phyloP scores from a whole-genome alignment of 83 land plant genomes.

The Thuja plicata region DNA sequence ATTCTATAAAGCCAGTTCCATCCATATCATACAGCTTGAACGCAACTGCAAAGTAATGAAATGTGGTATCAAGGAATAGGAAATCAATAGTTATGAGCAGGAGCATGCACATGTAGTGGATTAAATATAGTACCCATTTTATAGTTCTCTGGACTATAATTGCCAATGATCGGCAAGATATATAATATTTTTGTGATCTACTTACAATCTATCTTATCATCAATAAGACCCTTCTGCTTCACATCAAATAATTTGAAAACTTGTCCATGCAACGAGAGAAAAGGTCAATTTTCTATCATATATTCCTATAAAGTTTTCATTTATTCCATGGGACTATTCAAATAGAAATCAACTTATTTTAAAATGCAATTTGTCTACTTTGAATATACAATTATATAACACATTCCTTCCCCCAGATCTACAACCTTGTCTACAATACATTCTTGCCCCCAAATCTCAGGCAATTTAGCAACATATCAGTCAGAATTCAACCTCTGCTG shows the following conservation, averaged over 20 bases:
- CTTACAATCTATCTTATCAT: slow-evolving; percentile 89
- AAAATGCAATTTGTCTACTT: slow-evolving; percentile 1
- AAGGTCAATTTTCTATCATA: neutral
- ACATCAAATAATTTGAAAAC: slow-evolving; percentile 92
- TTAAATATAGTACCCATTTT: too few species aligned
- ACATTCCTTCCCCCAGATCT: too few species aligned
- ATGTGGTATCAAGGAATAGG: neutral
- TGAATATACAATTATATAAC: neutral
- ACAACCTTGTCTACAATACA: too few species aligned
- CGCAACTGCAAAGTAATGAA: slow-evolving; percentile 57
- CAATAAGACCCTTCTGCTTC: slow-evolving; percentile 78
- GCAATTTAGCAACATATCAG: too few species aligned
- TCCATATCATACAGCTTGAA: slow-evolving; percentile 91
- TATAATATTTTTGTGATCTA: slow-evolving; percentile 9
- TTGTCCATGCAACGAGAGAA: slow-evolving; percentile 30
- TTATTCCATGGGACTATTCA: neutral
- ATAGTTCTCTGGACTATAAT: neutral
- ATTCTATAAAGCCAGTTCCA: slow-evolving; percentile 79
- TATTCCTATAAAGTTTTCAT: neutral
- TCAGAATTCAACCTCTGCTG: too few species aligned
- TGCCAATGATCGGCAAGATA: neutral
- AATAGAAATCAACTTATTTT: neutral
- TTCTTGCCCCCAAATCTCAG: too few species aligned
- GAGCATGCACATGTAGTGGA: too few species aligned
- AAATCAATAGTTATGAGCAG: neutral